Conservation (phyloP, 2,329 filamentous ascomycete genomes). For the Ophiocordyceps unilateralis region DNA sequence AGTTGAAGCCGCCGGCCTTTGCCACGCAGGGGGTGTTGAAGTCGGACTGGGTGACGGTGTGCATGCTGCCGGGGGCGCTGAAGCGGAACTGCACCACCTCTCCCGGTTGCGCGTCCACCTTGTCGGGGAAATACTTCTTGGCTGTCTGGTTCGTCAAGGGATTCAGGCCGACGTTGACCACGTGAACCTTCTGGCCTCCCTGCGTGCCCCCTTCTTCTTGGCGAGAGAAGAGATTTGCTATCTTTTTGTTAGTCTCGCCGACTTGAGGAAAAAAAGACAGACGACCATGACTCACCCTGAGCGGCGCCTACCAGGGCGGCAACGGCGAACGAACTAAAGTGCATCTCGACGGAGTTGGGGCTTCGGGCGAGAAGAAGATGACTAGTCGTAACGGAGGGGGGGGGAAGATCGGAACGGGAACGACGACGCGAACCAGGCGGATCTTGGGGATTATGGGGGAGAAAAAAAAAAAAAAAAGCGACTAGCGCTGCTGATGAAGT, state of each 20-base stretch:
- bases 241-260: background rate
- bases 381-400: background rate
- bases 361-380: background rate
- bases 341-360: no score
- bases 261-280: no score
- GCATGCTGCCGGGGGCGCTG: slow-evolving; percentile 40
- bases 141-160: slow-evolving; percentile 28
- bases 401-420: background rate
- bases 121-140: slow-evolving; percentile 48
- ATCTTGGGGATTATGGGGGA: background rate
- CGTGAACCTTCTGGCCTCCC: slow-evolving; percentile 30
- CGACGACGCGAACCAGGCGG: background rate
- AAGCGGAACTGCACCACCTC: slow-evolving; percentile 53
- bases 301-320: slow-evolving; percentile 29
- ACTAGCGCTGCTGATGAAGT: background rate
- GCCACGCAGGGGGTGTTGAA: slow-evolving; percentile 57
- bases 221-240: background rate
- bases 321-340: slow-evolving; percentile 28
- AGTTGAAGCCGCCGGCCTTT: slow-evolving; percentile 45
- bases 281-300: slow-evolving; percentile 5
- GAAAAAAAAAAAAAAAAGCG: no score
- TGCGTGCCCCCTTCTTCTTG: background rate
- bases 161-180: slow-evolving; percentile 44
- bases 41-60: slow-evolving; percentile 63
- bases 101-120: slow-evolving; percentile 44